Evolutionary conservation across 768 basidiomycete genomes (phyloP), one percentile per base, ranked within the genome.

Genomic region (Tricholoma sp.): DNA sequence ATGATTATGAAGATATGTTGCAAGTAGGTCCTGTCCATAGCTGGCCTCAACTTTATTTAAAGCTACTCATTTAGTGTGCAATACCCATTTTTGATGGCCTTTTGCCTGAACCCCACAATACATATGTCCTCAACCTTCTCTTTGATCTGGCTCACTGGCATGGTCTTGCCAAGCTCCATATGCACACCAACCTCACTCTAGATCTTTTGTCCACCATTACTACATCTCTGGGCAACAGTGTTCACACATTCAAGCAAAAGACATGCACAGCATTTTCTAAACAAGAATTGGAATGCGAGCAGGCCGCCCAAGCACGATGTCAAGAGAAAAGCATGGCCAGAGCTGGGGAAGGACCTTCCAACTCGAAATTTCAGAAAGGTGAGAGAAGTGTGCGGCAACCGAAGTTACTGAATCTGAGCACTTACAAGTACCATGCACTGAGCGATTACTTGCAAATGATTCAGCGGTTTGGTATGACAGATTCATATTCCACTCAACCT

Each of bases 1-100:
- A 58, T 1, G 62, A 72, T 41, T 72, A 63, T 17, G 64, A 70
- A 36, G 66, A 72, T 9, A 48, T 69, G 2, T 52, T 71, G 0
- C 69, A 72, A 59, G 70, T 52, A 28, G 28, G 48, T 39, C 3
- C 7, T n/a, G n/a, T 9, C n/a, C 6, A 0, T 41, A 7, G 8
- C n/a, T 41, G 39, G n/a, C n/a, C 24, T 45, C 4, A 6, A 45
- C 44, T 28, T 28, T 11, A 28, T 11, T 28, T 4, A 41, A 13
- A 3, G 6, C n/a, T 18, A 28, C 12, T 45, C 6, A 12, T 17
- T 2, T 17, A 59, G 54, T 56, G 55, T 56, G 20, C 55, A 20
- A 55, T 59, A 28, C 51, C 55, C 12, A 50, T 56, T 15, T 52
- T 59, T n/a, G 58, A 56, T 37, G 58, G 55, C 1, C 47, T 55